phyloP scores from a whole-genome alignment of 257 asterid species.

The Hygrophila difformis region DNA sequence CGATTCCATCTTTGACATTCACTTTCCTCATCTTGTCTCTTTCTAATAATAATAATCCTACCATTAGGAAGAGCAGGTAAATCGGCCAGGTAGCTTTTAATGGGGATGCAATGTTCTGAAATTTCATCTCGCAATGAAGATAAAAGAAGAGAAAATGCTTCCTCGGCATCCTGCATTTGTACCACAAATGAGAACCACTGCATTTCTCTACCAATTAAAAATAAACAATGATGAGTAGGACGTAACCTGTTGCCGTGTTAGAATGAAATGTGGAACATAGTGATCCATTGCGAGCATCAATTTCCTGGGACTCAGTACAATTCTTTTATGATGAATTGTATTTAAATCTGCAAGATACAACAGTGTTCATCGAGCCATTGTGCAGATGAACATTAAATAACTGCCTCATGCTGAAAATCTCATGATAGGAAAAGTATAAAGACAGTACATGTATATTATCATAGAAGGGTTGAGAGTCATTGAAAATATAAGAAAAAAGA shows the following conservation, averaged over 20 bases:
- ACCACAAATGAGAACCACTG: conserved; percentile 12
- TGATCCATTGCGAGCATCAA: conserved; percentile 68
- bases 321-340: conserved; percentile 40
- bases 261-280: conserved; percentile 67
- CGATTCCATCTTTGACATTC: conserved; percentile 63
- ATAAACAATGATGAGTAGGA: conserved; percentile 12
- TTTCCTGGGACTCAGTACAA: conserved; percentile 56
- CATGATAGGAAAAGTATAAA: background rate
- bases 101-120: conserved; percentile 42
- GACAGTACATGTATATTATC: too few relatives aligned
- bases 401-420: background rate
- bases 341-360: conserved; percentile 50
- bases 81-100: conserved; percentile 44
- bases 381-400: conserved; percentile 5
- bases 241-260: conserved; percentile 94
- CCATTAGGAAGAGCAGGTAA: conserved; percentile 34
- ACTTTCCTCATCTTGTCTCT: conserved; percentile 29
- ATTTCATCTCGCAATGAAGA: conserved; percentile 79
- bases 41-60: conserved; percentile 35
- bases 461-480: too few relatives aligned
- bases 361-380: background rate
- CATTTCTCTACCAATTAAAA: conserved; percentile 6
- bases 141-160: conserved; percentile 75
- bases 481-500: too few relatives aligned
- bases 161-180: conserved; percentile 84